Percentiles rank a stretch among this genome's conserved stretches.
Evolutionary conservation across 164 flowering plant species (phyloP).

Genomic region (Akebia trifoliata): DNA sequence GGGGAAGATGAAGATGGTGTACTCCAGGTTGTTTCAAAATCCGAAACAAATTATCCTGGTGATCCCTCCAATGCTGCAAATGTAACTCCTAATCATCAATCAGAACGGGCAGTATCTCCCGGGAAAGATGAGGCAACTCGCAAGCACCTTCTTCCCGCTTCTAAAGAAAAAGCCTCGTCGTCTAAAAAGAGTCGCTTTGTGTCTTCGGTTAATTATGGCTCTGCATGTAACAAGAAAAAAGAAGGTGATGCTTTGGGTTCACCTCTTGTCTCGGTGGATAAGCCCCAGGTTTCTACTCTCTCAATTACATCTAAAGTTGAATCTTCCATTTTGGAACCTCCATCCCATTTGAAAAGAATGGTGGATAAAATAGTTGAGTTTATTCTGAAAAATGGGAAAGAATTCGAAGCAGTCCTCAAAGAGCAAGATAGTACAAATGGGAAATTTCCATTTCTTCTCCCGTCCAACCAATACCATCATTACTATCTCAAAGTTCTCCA

Average conservation of each 20-base stretch:
- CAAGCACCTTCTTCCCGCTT: slow-evolving; percentile 19
- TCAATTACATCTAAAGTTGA: slow-evolving; percentile 30
- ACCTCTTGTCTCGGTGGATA: slow-evolving; percentile 23
- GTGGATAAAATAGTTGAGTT: slow-evolving; percentile 81
- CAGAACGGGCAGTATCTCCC: slow-evolving; percentile 30
- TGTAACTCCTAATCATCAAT: slow-evolving; percentile 15
- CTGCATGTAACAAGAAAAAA: slow-evolving; percentile 23
- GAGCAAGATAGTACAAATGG: slow-evolving; percentile 71
- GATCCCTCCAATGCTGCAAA: slow-evolving; percentile 18
- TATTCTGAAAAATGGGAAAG: slow-evolving; percentile 66
- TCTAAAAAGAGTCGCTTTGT: slow-evolving; percentile 29
- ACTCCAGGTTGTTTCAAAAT: slow-evolving; percentile 24
- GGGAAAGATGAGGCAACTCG: slow-evolving; percentile 24
- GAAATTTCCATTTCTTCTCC: slow-evolving; percentile 73
- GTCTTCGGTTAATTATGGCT: slow-evolving; percentile 27
- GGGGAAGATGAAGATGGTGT: slow-evolving; percentile 77
- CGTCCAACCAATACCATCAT: slow-evolving; percentile 64
- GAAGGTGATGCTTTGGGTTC: slow-evolving; percentile 24
- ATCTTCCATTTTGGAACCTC: slow-evolving; percentile 64
- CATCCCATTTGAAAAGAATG: slow-evolving; percentile 57
- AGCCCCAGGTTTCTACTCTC: slow-evolving; percentile 25
- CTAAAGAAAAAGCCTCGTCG: slow-evolving; percentile 33
- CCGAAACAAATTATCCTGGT: slow-evolving; percentile 18
- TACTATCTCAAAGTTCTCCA: slow-evolving; percentile 65
- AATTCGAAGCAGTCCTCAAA: slow-evolving; percentile 70